Base-by-base conservation (phyloP, 148 eudicot genomes). In the Pouteria glomerata region DNA sequence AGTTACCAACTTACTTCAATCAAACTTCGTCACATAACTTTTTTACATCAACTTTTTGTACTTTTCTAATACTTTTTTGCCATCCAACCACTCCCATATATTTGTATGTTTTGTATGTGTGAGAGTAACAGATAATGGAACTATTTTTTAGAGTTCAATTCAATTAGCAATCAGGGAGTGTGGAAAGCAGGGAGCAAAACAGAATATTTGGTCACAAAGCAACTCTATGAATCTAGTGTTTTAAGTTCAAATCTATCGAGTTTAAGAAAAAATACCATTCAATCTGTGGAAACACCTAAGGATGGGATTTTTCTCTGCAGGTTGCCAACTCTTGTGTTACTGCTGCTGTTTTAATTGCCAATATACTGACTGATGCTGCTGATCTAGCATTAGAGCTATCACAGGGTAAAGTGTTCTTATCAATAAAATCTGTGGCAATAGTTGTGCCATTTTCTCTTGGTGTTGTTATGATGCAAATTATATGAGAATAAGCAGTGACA, bases 301-400 rank as follows among this genome's bases (percentile, higher is more conserved):
- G 15, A 24, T 37, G 10, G n/a, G 31, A 42, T 69, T 8, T 50
- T 37, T 66, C 15, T 66, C 24, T 84, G 80, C 93, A 95, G 99
- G 79, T 95, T 73, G 87, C 91, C 63, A 84, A 75, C 71, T 91
- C 91, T 72, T 95, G 97, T 78, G 90, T 95, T 69, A 85, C 96
- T 72, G 89, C 96, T 65, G 90, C 96, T 47, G 88, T 95, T 78
- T 62, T 91, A 71, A 76, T 85, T 59, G 99, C 99, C 26, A 95
- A 95, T 83, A 78, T 95, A 41, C 82, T 95, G 72, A 80, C 90
- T 63, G 99, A 95, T 77, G 65, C 84, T 50, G 78, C 81, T 60
- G 85, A 84, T 80, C 82, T 85, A 47, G 85, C 86, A 47, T 70
- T 68, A 63, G 91, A 85, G 45, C 73, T 89, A 74, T 79, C 91